Percentiles rank a stretch among this genome's conserved stretches.
Evolutionary conservation across 768 basidiomycete genomes (phyloP).

Genomic region (Pisolithus orientalis): DNA sequence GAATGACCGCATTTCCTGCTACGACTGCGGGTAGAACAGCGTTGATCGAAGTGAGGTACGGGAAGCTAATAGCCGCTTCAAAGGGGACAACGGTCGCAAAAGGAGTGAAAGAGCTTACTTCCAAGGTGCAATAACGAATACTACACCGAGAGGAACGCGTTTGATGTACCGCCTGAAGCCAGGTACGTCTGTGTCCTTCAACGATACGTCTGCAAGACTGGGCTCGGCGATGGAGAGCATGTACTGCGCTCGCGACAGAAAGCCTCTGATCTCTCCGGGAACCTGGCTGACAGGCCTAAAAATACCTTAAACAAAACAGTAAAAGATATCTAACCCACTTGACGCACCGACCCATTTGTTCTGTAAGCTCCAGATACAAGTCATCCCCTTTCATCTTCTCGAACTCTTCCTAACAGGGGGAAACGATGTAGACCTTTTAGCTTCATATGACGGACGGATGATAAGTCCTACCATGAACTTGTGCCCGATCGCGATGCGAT

Average conservation of each 20-base stretch:
- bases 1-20: conserved; percentile 82
- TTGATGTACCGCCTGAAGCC: conserved; percentile 82
- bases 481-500: conserved; percentile 65
- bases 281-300: conserved; percentile 72
- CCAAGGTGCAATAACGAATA: conserved; percentile 88
- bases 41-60: conserved; percentile 88
- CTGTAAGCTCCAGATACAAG: conserved; percentile 67
- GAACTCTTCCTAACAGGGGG: conserved; percentile 39
- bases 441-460: background rate
- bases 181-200: conserved; percentile 73
- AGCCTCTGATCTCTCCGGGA: conserved; percentile 74
- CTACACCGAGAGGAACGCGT: conserved; percentile 79
- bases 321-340: background rate
- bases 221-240: conserved; percentile 79
- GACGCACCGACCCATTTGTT: conserved; percentile 87
- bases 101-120: conserved; percentile 49
- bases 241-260: conserved; percentile 75
- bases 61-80: conserved; percentile 48
- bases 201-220: conserved; percentile 65
- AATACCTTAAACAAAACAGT: background rate
- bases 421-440: background rate
- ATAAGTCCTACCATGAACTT: conserved; percentile 56
- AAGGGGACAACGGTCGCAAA: background rate
- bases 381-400: conserved; percentile 42
- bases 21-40: conserved; percentile 87